Base-by-base conservation (phyloP, 129 eudicot genomes). In the Rutidosis leptorrhynchoides region DNA sequence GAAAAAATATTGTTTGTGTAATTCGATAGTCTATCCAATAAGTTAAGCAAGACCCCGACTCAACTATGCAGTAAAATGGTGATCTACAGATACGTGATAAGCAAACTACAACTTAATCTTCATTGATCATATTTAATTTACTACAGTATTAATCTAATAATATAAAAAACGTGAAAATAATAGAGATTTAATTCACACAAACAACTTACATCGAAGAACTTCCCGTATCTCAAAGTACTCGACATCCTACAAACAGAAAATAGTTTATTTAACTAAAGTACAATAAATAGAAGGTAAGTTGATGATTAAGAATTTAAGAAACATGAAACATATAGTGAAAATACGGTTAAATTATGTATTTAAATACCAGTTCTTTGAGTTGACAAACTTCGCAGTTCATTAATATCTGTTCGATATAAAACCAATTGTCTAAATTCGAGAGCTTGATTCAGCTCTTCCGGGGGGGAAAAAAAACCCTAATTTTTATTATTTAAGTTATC, bases 371-470 rank as follows among this genome's bases (percentile, higher is more conserved):
- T 79, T 94, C 99, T 79, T 94, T 89, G 78, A 94, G 99, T 71
- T 86, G 95, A 77, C 96, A 94, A 74, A 84, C 88, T 86, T 94
- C 99, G 79, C 95, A 87, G 82, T 94, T 94, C 99, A 94, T 93
- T 21, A 60, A 68, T 33, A 64, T 21, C 48, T 32, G 42, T 64
- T 20, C 37, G 71, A 73, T 37, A 15, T 32, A 51, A 56, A 33
- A 17, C 24, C 30, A 30, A 26, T 56, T 35, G 24, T 23, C 40
- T 55, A 69, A 37, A 24, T 35, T 16, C 55, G 64, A 15, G 27
- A 55, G 54, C 14, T 22, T 28, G 33, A 54, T 53, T 68, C 46
- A 49, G 29, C 30, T 68, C 8, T 26, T 57, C 62, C 58, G 52
- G 12, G 65, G 24, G 43, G 37, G 37, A 40, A 51, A 37, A 45